Evolutionary conservation across 148 eudicot species (phyloP).

Genomic region (Cornus suecica): DNA sequence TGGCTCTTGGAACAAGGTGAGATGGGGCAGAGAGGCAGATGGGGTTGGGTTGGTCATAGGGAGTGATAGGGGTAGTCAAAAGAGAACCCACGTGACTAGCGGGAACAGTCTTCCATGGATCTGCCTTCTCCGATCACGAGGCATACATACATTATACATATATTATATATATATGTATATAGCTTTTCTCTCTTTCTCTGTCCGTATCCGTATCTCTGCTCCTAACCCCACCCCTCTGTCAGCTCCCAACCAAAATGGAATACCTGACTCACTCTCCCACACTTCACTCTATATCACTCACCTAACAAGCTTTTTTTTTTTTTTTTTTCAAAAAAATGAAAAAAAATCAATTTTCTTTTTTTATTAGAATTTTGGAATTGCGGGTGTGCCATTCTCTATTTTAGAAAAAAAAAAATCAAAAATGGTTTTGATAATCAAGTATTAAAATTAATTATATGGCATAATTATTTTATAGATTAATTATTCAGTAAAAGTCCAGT

Average conservation of each 20-base stretch:
- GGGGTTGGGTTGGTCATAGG: constrained; percentile 17
- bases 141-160: too few relatives aligned
- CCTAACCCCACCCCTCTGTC: constrained; percentile 9
- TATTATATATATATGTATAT: too few relatives aligned
- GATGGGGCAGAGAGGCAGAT: background rate
- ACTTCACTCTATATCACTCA: background rate
- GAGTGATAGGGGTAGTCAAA: constrained; percentile 66
- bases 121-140: constrained; percentile 98
- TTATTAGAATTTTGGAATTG: too few relatives aligned
- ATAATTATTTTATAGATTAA: too few relatives aligned
- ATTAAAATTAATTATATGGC: too few relatives aligned
- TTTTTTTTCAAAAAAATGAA: too few relatives aligned
- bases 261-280: background rate
- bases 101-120: constrained; percentile 94
- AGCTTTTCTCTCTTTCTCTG: too few relatives aligned
- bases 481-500: too few relatives aligned
- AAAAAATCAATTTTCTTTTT: too few relatives aligned
- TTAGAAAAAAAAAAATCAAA: too few relatives aligned
- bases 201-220: constrained; percentile 31
- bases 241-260: constrained; percentile 32
- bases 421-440: too few relatives aligned
- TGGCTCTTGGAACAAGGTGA: constrained; percentile 9
- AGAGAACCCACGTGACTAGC: constrained; percentile 72
- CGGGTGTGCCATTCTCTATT: too few relatives aligned
- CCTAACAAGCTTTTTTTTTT: background rate